Base-by-base conservation (phyloP, 2,329 filamentous ascomycete species). In the Xylaria sp. region DNA sequence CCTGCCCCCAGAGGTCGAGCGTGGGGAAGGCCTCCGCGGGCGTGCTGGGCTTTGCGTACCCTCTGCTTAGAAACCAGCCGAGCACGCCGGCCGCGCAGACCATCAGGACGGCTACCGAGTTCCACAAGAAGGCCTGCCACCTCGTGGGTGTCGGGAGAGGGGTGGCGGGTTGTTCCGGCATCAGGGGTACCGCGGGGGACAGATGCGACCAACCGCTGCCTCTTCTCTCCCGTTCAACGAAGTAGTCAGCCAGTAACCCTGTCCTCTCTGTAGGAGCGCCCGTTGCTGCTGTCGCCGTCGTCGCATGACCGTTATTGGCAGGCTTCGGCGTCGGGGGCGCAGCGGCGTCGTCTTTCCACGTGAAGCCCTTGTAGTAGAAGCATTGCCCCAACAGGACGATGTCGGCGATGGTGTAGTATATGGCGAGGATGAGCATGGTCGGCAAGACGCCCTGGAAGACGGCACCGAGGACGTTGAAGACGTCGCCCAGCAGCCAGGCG, bases 401-500 rank as follows among this genome's bases (percentile, higher is more conserved):
- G 78, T 98, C 95, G 70, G 94, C 94, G 46, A 97, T 86, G 18
- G 94, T 97, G 79, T 98, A 97, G 81, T 97, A 97, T 18, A 97
- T 88, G 13, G 94, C 94, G n/a, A 98, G 85, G 63, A 97, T 97
- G 71, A 93, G 91, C 89, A 98, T 98, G 0, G 95, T 99, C 1
- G 96, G 94, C 63, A 98, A 82, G 7, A 99, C 95, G 65, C 93
- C 92, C 80, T 98, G 95, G 12, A 98, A 81, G 18, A 98, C 89
- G 20, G 94, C 93, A n/a, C 95, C 95, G 2, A 97, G 86, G 72
- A 98, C 97, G 79, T 98, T 98, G 86, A 97, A 98, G 73, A 98
- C 90, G 89, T 99, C 96, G 62, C 96, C 96, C 1, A 91, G 86
- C 1, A 98, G 87, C 96, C 96, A 99, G 76, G 97, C 89, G 69